Evolutionary conservation across 2,329 filamentous ascomycete genomes (phyloP), one percentile per base, ranked within the genome.

Genomic region (Aspergillus latus): DNA sequence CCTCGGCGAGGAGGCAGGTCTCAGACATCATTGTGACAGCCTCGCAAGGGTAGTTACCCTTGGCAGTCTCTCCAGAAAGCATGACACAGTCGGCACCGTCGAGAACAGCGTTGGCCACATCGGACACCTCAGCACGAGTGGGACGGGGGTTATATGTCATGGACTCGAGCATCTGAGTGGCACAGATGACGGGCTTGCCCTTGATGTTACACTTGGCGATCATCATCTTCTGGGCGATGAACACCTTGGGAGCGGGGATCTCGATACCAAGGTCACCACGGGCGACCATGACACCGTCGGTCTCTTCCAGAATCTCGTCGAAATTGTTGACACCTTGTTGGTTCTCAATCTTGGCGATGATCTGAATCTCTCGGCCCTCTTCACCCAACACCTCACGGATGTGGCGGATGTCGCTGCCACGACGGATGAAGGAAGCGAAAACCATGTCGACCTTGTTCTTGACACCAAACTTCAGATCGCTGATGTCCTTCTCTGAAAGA

Each of bases 261-360:
- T 99, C 94, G 69, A 99, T 99, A 82, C 94, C 94, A 64, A 96
- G 82, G 74, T 97, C 94, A 81, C 94, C 94, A 86, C 94, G 93
- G 71, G 94, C 94, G 67, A 99, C 94, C 94, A 99, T 99, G 82
- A 99, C 92, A 84, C 94, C 94, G 76, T 99, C 94, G 5, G 94
- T 97, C 81, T 92, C 91, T 73, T 86, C 84, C 59, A 99, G 87
- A 71, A 99, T 99, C 81, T 97, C 93, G 68, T 89, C 87, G 77
- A 99, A 99, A 85, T 99, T 99, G 88, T 99, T 97, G 64, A 99
- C 89, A 79, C 94, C 94, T 80, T 99, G 94, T 78, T 96, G 90
- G 84, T 99, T 99, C 86, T 99, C 94, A 67, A 99, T 96, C 88
- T 99, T 99, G 84, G 94, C 89, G 75, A 99, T 97, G 80, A 99